Conservation (phyloP, 768 basidiomycete species). For the Tephrocybe sp. region DNA sequence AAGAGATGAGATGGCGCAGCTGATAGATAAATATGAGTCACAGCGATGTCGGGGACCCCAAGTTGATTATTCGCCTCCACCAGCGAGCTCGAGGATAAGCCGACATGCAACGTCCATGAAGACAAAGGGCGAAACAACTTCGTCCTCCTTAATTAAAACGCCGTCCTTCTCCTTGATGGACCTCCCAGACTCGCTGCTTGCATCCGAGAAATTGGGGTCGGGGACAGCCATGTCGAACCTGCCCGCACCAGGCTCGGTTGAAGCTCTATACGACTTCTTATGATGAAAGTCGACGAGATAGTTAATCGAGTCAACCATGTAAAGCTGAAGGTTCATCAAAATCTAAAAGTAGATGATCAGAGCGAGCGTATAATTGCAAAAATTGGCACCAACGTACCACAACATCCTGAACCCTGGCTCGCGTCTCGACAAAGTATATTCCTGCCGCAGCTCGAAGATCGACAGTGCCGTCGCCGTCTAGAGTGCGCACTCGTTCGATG, state of each 20-base stretch:
- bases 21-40: background rate
- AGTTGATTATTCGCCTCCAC: constrained; percentile 44
- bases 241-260: constrained; percentile 62
- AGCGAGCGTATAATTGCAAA: background rate
- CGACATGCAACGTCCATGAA: constrained; percentile 97
- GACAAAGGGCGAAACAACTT: constrained; percentile 83
- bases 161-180: constrained; percentile 57
- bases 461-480: constrained; percentile 60
- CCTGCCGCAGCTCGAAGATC: constrained; percentile 70
- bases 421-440: constrained; percentile 93
- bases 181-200: constrained; percentile 55
- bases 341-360: constrained; percentile 48
- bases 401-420: constrained; percentile 86
- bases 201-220: constrained; percentile 48
- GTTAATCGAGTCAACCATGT: constrained; percentile 93
- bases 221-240: constrained; percentile 66
- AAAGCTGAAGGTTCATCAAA: constrained; percentile 96
- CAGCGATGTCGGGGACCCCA: background rate
- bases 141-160: constrained; percentile 48
- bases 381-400: constrained; percentile 59
- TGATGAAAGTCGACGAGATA: constrained; percentile 99
- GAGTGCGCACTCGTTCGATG: constrained; percentile 62
- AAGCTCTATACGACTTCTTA: constrained; percentile 88
- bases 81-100: constrained; percentile 92
- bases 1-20: background rate